phyloP scores from a whole-genome alignment of 108 stramenopile species.

The Nitzschia sp. region DNA sequence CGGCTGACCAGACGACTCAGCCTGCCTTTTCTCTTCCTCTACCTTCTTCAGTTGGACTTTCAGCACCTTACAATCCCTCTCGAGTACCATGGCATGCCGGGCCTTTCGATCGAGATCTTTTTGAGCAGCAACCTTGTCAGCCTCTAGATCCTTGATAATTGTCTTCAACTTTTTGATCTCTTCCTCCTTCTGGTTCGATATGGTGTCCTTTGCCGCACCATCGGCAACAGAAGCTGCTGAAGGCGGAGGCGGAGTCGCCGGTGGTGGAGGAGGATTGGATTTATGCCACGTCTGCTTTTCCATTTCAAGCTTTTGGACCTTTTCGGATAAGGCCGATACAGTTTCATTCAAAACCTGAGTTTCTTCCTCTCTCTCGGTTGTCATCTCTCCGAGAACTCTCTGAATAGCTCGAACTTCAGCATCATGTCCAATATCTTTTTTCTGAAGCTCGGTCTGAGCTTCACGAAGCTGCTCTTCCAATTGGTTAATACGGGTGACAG shows the following conservation, averaged over 20 bases:
- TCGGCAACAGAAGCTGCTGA: not conserved
- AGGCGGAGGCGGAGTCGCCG: not conserved
- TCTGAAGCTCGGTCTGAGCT: constrained; percentile 1
- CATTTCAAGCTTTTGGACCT: constrained; percentile 5
- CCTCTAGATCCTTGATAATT: constrained; percentile 1
- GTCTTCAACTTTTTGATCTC: constrained; percentile 17
- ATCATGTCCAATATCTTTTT: constrained; percentile 38
- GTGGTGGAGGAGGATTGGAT: not conserved
- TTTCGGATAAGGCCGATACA: not conserved
- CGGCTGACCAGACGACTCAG: not conserved
- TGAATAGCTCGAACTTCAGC: constrained; percentile 48
- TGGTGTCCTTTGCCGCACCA: not conserved
- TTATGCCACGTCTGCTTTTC: not conserved
- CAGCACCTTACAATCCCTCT: constrained; percentile 11
- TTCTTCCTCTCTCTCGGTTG: constrained; percentile 28
- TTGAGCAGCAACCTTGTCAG: constrained; percentile 1
- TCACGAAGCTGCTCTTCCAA: constrained; percentile 22
- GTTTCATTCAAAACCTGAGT: constrained; percentile 1
- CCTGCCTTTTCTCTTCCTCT: constrained; percentile 1
- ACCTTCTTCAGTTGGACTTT: constrained; percentile 11
- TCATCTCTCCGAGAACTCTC: constrained; percentile 54
- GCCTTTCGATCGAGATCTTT: constrained; percentile 14
- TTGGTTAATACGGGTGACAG: constrained; percentile 6
- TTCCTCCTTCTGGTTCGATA: not conserved
- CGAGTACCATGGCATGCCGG: constrained; percentile 1